Conservation (phyloP, 2,329 filamentous ascomycete species). For the Apiospora pterosperma region DNA sequence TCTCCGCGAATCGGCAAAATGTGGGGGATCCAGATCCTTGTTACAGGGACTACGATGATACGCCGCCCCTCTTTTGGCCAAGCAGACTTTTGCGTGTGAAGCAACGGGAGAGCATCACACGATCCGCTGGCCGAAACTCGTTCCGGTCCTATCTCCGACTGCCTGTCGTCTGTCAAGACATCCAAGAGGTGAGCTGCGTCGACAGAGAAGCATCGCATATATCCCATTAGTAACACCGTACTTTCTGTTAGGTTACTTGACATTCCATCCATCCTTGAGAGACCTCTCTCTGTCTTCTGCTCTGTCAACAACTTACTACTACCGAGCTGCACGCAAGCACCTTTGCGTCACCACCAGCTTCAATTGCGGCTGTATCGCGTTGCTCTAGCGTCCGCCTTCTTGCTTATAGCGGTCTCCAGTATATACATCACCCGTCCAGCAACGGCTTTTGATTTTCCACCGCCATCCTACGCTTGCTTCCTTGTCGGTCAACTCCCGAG, state of each 20-base stretch:
- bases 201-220: neutral
- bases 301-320: neutral
- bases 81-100: slow-evolving; percentile 4
- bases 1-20: slow-evolving; percentile 26
- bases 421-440: neutral
- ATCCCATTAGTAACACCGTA: neutral
- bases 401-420: neutral
- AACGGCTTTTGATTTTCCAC: neutral
- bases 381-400: neutral
- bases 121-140: neutral
- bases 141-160: slow-evolving; percentile 2
- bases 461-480: neutral
- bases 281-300: too few relatives aligned
- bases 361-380: neutral
- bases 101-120: neutral
- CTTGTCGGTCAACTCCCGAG: neutral
- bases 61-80: slow-evolving; percentile 1
- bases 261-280: neutral
- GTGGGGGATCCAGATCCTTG: slow-evolving; percentile 15
- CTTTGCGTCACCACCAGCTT: neutral
- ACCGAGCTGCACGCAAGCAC: neutral
- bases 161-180: neutral
- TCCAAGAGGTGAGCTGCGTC: neutral
- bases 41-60: slow-evolving; percentile 5
- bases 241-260: neutral